phyloP scores from a whole-genome alignment of 2,329 filamentous ascomycete genomes.

The Elsinoe perseae region DNA sequence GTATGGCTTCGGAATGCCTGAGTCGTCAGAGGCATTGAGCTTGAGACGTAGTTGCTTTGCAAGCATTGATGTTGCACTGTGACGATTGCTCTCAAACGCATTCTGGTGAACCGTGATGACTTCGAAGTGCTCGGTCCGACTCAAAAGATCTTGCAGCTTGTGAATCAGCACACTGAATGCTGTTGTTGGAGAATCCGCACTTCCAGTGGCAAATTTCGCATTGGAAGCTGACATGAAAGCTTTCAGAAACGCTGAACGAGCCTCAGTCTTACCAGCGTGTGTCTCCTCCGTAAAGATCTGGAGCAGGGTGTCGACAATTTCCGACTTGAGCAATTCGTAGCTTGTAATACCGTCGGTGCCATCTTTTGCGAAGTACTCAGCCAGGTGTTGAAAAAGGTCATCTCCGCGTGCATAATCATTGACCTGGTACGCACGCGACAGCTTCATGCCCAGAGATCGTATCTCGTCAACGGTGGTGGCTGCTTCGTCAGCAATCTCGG shows the following conservation, averaged over 20 bases:
- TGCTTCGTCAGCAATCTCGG: slow-evolving; percentile 75
- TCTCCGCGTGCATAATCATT: slow-evolving; percentile 41
- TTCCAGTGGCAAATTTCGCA: slow-evolving; percentile 55
- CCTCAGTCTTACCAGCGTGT: slow-evolving; percentile 46
- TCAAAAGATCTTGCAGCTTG: slow-evolving; percentile 92
- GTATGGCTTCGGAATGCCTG: slow-evolving; percentile 79
- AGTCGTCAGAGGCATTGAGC: slow-evolving; percentile 80
- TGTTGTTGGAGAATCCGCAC: slow-evolving; percentile 63
- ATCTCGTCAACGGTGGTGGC: slow-evolving; percentile 65
- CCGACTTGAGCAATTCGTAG: slow-evolving; percentile 84
- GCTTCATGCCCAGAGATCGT: slow-evolving; percentile 61
- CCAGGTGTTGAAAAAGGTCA: slow-evolving; percentile 65
- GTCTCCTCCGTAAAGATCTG: slow-evolving; percentile 70
- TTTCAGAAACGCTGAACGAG: slow-evolving; percentile 77
- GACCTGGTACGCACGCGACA: slow-evolving; percentile 58
- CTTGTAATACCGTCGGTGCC: slow-evolving; percentile 90
- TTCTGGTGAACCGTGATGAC: slow-evolving; percentile 94
- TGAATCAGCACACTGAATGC: slow-evolving; percentile 85
- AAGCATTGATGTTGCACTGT: slow-evolving; percentile 89
- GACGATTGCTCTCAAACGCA: slow-evolving; percentile 79
- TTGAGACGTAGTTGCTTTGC: slow-evolving; percentile 90
- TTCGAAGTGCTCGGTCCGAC: slow-evolving; percentile 95
- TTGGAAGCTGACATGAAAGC: slow-evolving; percentile 77
- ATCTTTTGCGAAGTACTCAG: slow-evolving; percentile 79
- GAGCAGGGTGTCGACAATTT: slow-evolving; percentile 76